Conservation (phyloP, 352 stramenopile genomes). For the Thraustochytrium sp. region DNA sequence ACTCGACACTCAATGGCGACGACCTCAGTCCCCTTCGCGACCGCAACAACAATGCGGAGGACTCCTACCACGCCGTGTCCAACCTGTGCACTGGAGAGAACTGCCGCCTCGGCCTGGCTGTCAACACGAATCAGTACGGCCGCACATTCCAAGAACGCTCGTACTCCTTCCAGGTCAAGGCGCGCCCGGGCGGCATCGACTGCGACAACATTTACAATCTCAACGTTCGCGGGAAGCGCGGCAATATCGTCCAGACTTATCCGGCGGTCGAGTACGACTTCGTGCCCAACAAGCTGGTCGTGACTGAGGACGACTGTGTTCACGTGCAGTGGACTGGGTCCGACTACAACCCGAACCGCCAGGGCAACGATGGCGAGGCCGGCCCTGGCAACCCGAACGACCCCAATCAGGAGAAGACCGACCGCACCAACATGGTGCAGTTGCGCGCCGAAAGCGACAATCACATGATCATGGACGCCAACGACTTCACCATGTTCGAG, state of each 20-base stretch:
- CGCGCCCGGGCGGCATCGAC: not conserved
- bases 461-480: conserved; percentile 45
- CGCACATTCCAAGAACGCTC: conserved; percentile 54
- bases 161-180: conserved; percentile 50
- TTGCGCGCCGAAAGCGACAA: conserved; percentile 49
- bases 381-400: conserved; percentile 53
- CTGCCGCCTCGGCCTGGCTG: conserved; percentile 37
- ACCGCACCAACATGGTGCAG: conserved; percentile 52
- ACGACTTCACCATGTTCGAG: conserved; percentile 22
- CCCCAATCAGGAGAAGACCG: conserved; percentile 49
- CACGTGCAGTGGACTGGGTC: conserved; percentile 54
- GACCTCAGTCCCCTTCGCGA: conserved; percentile 48
- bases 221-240: conserved; percentile 53
- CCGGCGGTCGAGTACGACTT: conserved; percentile 56
- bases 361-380: conserved; percentile 53
- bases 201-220: conserved; percentile 52
- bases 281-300: conserved; percentile 48
- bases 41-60: conserved; percentile 37
- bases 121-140: conserved; percentile 56
- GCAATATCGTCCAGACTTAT: conserved; percentile 56
- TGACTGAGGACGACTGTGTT: conserved; percentile 47
- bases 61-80: conserved; percentile 39
- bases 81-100: conserved; percentile 50
- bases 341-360: conserved; percentile 53
- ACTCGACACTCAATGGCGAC: conserved; percentile 32